Evolutionary conservation across 176 grass and related monocot genomes (phyloP).

Genomic region (Carex littledalei): DNA sequence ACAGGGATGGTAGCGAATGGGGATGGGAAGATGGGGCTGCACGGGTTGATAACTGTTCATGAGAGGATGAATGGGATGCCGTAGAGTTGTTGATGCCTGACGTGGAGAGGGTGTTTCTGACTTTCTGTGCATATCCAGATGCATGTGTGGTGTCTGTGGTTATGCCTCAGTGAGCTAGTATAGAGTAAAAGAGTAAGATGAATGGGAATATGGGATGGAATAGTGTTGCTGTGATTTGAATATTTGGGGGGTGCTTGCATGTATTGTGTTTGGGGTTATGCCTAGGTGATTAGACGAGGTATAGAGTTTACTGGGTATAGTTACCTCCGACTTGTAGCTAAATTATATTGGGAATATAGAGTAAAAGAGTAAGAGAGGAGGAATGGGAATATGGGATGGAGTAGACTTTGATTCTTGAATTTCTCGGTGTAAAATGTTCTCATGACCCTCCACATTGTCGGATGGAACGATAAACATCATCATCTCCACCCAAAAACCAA

Average conservation of each 20-base stretch:
- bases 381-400: too few relatives aligned
- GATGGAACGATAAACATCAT: neutral
- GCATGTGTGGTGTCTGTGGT: neutral
- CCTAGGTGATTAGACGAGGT: neutral
- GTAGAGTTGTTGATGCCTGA: neutral
- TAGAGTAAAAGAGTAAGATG: neutral
- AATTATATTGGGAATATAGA: too few relatives aligned
- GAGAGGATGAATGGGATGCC: slow-evolving; percentile 54
- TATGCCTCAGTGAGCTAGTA: neutral
- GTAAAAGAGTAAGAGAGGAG: too few relatives aligned
- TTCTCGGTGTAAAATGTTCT: too few relatives aligned
- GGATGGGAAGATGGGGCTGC: slow-evolving; percentile 51
- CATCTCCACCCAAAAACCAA: neutral
- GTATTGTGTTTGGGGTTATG: neutral
- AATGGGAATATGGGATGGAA: neutral
- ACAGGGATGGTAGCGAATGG: slow-evolving; percentile 67
- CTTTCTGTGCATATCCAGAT: neutral
- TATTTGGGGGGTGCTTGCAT: neutral
- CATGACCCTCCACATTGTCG: too few relatives aligned
- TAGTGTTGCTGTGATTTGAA: neutral
- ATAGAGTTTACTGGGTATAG: neutral
- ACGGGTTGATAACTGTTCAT: slow-evolving; percentile 58
- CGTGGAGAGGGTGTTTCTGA: neutral
- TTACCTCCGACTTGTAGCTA: too few relatives aligned
- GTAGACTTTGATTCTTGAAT: too few relatives aligned